Evolutionary conservation across 352 stramenopile species (phyloP), one percentile per base, ranked within the genome.

Genomic region (Phytopythium aichiense): DNA sequence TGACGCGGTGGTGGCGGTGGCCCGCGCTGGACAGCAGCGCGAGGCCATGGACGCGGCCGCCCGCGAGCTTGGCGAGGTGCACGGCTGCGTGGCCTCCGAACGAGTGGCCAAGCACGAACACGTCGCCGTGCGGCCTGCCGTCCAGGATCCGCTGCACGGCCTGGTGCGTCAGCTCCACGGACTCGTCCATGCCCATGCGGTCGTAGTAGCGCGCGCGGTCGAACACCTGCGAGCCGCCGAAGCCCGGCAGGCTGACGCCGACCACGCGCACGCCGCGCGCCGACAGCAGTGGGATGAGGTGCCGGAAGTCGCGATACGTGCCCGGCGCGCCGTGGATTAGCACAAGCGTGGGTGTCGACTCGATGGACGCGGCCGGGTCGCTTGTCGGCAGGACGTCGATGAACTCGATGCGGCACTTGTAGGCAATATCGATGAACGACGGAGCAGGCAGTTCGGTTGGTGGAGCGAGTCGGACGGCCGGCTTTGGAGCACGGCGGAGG

Each of bases 21-120:
- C 81, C 79, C 1, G 79, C 77, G 2, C 77, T 67, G 2, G 78
- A 68, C 2, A 91, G 60, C 4, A 89, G 66, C 7, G 75, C 76
- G 8, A 89, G 53, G 0, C 79, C 81, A 9, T 73, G 71, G n/a
- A 89, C 45, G 8, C 49, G 45, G 7, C 84, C 61, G 25, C 68
- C 46, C 1, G 66, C 49, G 48, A 69, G 52, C 30, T 73, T 51
- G 2, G 62, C 73, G 42, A 92, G 58, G 23, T 81, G 69, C 13
- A 88, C 63, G 0, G 69, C 72, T 7, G 79, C 72, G 58, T 92
- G 80, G 22, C 76, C 74, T 7, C 82, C 78, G 42, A 89, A 89
- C 40, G 82, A 92, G 48, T 90, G 80, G 8, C 82, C 80, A 2
- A 89, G 54, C 13, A 89, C 59, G 50, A 92, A 79, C 11, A 85